phyloP scores from a whole-genome alignment of 2,329 filamentous ascomycete genomes.

The Huntiella savannae region DNA sequence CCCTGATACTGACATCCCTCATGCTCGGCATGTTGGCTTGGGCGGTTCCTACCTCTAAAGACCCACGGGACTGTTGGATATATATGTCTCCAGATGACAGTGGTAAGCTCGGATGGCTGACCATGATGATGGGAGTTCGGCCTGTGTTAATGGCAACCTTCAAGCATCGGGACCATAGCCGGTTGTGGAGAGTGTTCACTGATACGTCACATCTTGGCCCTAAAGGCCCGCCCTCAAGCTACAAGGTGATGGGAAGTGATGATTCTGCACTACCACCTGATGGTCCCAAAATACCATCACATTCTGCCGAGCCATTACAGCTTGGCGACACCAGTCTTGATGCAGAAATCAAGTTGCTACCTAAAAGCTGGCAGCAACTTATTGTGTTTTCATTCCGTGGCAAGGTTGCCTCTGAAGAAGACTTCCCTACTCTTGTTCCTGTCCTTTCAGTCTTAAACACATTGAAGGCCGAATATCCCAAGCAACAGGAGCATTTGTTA shows the following conservation, averaged over 20 bases:
- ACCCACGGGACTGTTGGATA: slow-evolving; percentile 14
- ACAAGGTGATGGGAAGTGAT: too few species aligned
- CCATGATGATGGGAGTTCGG: slow-evolving; percentile 14
- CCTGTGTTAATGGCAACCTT: slow-evolving; percentile 13
- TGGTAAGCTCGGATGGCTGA: slow-evolving; percentile 14
- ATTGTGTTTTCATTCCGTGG: slow-evolving; percentile 8
- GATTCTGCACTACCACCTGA: too few species aligned
- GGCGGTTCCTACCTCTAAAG: slow-evolving; percentile 10
- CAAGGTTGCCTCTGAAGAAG: slow-evolving; percentile 8
- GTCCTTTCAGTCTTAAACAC: slow-evolving; percentile 9
- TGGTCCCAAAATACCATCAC: too few species aligned
- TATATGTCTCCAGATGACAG: slow-evolving; percentile 10
- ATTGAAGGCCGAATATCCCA: slow-evolving; percentile 6
- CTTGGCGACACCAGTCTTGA: slow-evolving; percentile 8
- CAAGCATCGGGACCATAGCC: slow-evolving; percentile 12
- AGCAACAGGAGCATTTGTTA: slow-evolving; percentile 10
- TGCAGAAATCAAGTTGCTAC: slow-evolving; percentile 12
- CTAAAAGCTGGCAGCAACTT: slow-evolving; percentile 12
- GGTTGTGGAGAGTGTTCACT: slow-evolving; percentile 12
- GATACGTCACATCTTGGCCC: slow-evolving; percentile 11
- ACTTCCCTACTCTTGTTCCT: slow-evolving; percentile 10
- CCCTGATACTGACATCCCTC: slow-evolving; percentile 14
- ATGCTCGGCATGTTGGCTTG: slow-evolving; percentile 15
- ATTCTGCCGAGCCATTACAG: too few species aligned
- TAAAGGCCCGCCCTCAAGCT: slow-evolving; percentile 1